Conservation (phyloP, 2,329 filamentous ascomycete genomes). For the Aspergillus fructus region DNA sequence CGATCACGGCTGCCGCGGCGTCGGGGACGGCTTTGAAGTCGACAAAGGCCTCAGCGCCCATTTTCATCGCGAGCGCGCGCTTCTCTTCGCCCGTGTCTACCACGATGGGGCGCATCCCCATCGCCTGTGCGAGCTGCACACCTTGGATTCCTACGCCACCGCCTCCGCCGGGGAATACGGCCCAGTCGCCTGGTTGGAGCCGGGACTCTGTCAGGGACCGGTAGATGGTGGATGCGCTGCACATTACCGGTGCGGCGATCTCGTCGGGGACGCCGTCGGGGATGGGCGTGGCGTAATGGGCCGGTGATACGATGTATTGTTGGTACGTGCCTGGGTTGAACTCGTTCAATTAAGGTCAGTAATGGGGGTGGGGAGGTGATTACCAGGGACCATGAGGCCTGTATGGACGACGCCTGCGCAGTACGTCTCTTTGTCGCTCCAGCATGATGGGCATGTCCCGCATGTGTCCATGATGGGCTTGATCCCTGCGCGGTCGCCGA, state of each 20-base stretch:
- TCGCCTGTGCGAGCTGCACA: constrained; percentile 54
- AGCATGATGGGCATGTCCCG: constrained; percentile 52
- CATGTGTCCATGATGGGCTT: constrained; percentile 55
- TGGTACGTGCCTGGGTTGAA: constrained; percentile 51
- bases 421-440: constrained; percentile 54
- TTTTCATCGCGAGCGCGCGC: constrained; percentile 44
- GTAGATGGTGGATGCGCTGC: constrained; percentile 59
- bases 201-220: constrained; percentile 54
- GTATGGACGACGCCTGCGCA: constrained; percentile 23
- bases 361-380: constrained; percentile 1
- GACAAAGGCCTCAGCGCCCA: constrained; percentile 58
- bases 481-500: constrained; percentile 55
- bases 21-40: constrained; percentile 49
- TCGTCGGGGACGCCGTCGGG: constrained; percentile 56
- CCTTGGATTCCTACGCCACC: constrained; percentile 60
- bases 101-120: constrained; percentile 58
- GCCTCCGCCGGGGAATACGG: constrained; percentile 43
- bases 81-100: constrained; percentile 54
- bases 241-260: constrained; percentile 62
- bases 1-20: constrained; percentile 42
- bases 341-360: background rate
- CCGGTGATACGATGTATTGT: constrained; percentile 59
- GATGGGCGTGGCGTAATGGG: constrained; percentile 55
- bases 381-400: constrained; percentile 45
- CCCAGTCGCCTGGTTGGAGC: constrained; percentile 54